Evolutionary conservation across 2,329 filamentous ascomycete genomes (phyloP), one percentile per base, ranked within the genome.

Genomic region (Nothophoma quercina): DNA sequence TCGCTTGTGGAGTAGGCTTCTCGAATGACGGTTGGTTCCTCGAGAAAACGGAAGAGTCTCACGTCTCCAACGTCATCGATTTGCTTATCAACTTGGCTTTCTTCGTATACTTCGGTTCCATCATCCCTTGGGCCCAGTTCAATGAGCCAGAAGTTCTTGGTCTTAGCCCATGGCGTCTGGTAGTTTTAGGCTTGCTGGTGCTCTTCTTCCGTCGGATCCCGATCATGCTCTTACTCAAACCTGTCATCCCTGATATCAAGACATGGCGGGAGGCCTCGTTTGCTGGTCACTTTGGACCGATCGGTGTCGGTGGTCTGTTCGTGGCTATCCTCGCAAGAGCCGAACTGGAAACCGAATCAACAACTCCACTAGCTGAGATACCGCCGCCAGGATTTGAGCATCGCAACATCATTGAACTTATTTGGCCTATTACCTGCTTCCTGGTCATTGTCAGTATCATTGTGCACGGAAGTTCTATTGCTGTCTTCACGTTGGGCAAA

Each of bases 21-120:
- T 97, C 93, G 64, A 99, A 99, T 74, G 95, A 99, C 70, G 95
- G 95, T 61, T 99, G 95, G 95, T 99, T 99, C 68, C 90, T 90
- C 13, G 90, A 97, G 70, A 97, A 97, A 81, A 99, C 95, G 0
- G 95, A 99, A 72, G 95, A 99, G 75, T 93, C 95, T 0, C 95
- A 98, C 73, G 95, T 99, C 8, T 98, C 93, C 74, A 98, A 99
- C 85, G 95, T 99, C 72, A 99, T 99, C 69, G 95, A 99, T 80
- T 77, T 99, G 73, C 80, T 99, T 56, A 87, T 99, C 79, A 99
- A 99, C 76, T 84, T 99, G 86, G 85, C 93, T 2, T 99, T 98
- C 76, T 99, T 99, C 74, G 95, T 99, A 64, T 99, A 95, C 73
- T 89, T 99, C 60, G 95, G 95, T 45, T 91, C 95, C 46, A 97